A percentile compares a stretch with the other conserved stretches of the same genome.
These are phyloP conservation scores for Xenosphaeropsis pyriputrescens DNA, from an alignment of 2,329 filamentous ascomycete genomes.

Conservation along the genomic window DNA sequence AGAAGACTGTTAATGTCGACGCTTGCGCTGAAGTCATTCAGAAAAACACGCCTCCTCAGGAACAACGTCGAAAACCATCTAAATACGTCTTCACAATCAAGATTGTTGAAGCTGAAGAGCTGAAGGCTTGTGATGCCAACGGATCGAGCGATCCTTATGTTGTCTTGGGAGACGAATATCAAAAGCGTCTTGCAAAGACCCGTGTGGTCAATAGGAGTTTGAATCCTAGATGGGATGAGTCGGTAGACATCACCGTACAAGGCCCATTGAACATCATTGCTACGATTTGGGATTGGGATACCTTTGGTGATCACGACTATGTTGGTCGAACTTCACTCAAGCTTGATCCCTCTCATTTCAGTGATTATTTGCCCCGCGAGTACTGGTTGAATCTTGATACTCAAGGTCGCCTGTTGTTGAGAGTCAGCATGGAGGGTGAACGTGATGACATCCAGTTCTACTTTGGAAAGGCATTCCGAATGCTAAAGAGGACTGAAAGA, in stretches of 20 bases:
- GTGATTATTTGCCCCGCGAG: conserved; percentile 87
- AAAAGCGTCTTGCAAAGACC: conserved; percentile 91
- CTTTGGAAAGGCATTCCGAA: conserved; percentile 92
- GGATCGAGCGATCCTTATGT: conserved; percentile 94
- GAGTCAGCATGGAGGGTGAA: conserved; percentile 97
- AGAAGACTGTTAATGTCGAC: conserved; percentile 82
- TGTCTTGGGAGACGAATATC: conserved; percentile 91
- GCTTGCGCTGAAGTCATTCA: conserved; percentile 72
- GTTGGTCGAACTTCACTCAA: conserved; percentile 94
- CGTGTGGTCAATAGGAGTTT: conserved; percentile 80
- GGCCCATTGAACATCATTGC: conserved; percentile 89
- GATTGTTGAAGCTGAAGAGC: conserved; percentile 91
- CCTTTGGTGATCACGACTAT: conserved; percentile 93
- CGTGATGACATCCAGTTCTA: conserved; percentile 97
- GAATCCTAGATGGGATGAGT: conserved; percentile 94
- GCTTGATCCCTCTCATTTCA: conserved; percentile 93
- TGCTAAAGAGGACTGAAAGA: conserved; percentile 85
- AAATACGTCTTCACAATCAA: conserved; percentile 99
- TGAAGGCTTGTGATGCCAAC: conserved; percentile 95
- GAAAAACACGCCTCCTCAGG: conserved; percentile 55
- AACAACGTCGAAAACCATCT: conserved; percentile 48
- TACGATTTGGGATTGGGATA: conserved; percentile 97
- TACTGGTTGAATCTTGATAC: conserved; percentile 98
- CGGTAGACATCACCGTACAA: conserved; percentile 86
- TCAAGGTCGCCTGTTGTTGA: conserved; percentile 74